Base-by-base conservation (phyloP, 441 rosid genomes). In the Gossypium davidsonii region DNA sequence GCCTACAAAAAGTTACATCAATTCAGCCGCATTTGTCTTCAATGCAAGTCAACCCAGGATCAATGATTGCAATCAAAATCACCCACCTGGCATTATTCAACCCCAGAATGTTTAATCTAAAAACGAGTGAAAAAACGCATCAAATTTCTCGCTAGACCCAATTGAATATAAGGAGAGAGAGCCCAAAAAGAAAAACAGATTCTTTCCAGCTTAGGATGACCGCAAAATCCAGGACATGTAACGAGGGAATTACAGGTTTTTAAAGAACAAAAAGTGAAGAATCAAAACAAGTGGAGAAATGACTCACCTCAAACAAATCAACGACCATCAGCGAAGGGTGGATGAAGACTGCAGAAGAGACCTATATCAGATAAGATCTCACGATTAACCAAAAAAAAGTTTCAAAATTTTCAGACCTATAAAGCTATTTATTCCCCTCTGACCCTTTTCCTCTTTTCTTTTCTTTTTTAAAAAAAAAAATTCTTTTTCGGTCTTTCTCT, bases 361-460 rank as follows among this genome's bases (percentile, higher is more conserved):
- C 86, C 82, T 79, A 81, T 85, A 85, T 84, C 79, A 86, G 86
- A 83, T 77, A 78, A 84, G 92, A 86, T 85, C 87, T 83, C 76
- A 72, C 77, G 63, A 67, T 28, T 75, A 74, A 81, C 85, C 71
- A 70, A 60, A 77, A 70, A 80, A 70, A 81, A 66, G 80, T 52
- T 61, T 46, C 74, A 72, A 73, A 60, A 17, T 34, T 52, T 59
- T 18, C 74, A 79, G 74, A 56, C 55, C 49, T 61, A 48, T 17
- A 42, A 73, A 64, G 51, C 76, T 70, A 71, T 37, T 61, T 26
- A 12, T 57, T 76, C 71, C 74, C 75, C 73, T 21, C 21, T 51
- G 51, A 68, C 58, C 64, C 48, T 26, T 52, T 39, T 68, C 55
- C 49, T 63, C 26, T 59, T n/a, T 28, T 52, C 31, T 53, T 55